A percentile compares a stretch with the other conserved stretches of the same genome.
phyloP scores from a whole-genome alignment of 768 basidiomycete genomes.

The Russula sp. region DNA sequence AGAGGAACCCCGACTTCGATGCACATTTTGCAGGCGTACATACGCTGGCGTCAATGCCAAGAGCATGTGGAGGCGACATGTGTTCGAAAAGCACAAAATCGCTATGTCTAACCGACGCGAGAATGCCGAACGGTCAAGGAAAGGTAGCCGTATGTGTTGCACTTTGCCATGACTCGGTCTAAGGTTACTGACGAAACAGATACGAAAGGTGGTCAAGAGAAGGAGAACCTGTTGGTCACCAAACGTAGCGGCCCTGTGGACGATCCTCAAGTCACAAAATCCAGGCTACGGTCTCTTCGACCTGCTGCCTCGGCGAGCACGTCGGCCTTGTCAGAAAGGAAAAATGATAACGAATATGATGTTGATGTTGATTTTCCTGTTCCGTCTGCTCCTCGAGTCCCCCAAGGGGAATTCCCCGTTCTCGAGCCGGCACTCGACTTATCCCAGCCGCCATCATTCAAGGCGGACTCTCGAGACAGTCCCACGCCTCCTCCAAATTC shows the following conservation, averaged over 20 bases:
- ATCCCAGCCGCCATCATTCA: conserved; percentile 16
- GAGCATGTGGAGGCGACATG: conserved; percentile 87
- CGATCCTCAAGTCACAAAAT: conserved; percentile 9
- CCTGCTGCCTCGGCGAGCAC: conserved; percentile 17
- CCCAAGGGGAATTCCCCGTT: conserved; percentile 20
- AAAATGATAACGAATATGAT: conserved; percentile 20
- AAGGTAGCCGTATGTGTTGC: conserved; percentile 48
- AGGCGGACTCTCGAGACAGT: conserved; percentile 16
- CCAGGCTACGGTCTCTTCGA: conserved; percentile 24
- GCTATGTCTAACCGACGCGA: conserved; percentile 85
- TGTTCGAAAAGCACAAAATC: conserved; percentile 86
- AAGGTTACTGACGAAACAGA: conserved; percentile 34
- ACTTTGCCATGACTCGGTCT: conserved; percentile 5
- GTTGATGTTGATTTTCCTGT: conserved; percentile 13
- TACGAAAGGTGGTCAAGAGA: conserved; percentile 50
- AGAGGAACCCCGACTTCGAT: conserved; percentile 71
- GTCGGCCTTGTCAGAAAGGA: conserved; percentile 21
- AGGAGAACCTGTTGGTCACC: conserved; percentile 37
- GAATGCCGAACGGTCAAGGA: conserved; percentile 53
- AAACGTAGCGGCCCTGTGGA: conserved; percentile 21
- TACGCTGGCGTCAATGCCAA: conserved; percentile 87
- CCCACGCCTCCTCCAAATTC: conserved; percentile 24
- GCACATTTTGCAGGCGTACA: conserved; percentile 78
- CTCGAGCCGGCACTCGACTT: conserved; percentile 18
- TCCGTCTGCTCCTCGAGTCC: conserved; percentile 21